Base-by-base conservation (phyloP, 768 basidiomycete species). In the Suillus discolor region DNA sequence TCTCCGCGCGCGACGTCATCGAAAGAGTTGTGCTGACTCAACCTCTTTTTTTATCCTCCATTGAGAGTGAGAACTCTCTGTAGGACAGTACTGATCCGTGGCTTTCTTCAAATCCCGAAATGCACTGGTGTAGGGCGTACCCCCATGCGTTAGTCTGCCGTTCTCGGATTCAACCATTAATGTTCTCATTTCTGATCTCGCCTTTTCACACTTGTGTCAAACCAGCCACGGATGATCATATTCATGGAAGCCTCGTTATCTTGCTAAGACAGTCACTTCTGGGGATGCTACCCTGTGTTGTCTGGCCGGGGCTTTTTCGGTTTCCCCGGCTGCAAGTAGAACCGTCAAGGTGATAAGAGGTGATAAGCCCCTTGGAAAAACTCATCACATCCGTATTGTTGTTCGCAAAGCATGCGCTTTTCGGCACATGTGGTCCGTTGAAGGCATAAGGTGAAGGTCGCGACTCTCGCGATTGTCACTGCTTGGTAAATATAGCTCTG, bases 201-300 rank as follows among this genome's bases (percentile, higher is more conserved):
- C 15, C 55, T 54, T 42, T 67, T 47, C 65, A 62, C 55, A 79
- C 91, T 91, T 41, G 81, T 93, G 42, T 82, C 91, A 94, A 93
- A 80, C 90, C 89, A 13, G 91, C 93, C 45, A 92, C 87, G 7
- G 79, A 84, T 62, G 71, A 80, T 62, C 87, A 92, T 39, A 89
- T 92, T 71, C 73, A 80, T 49, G 70, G 84, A 84, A 68, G 64
- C 81, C 78, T 18, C 42, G 44, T 18, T 28, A 49, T 20, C 25
- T 5, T 23, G 5, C 23, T 49, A 23, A 12, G n/a, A 38, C 28
- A 20, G 28, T 1, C 71, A 84, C 72, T 86, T 87, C 84, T 84
- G 88, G 62, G 85, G 81, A 47, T 89, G 88, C 76, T 80, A 83
- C 69, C 88, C 87, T n/a, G 72, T 74, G 66, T 87, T 85, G 87